Evolutionary conservation across 2,329 filamentous ascomycete species (phyloP).

Genomic region (Grosmannia clavigera): DNA sequence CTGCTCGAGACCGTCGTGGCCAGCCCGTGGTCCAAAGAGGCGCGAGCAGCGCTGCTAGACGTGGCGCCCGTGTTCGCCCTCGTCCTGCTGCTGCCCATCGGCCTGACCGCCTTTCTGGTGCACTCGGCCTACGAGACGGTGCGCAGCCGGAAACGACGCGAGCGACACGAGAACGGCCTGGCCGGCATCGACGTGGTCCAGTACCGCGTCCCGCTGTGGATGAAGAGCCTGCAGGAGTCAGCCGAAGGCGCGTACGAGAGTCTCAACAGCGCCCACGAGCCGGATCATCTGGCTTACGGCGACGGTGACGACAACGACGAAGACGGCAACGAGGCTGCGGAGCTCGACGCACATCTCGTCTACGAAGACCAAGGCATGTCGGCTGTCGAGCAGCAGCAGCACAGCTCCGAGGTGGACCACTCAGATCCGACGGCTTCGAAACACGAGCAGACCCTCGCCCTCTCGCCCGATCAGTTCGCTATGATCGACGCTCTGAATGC

Average conservation of each 20-base stretch:
- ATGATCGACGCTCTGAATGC: conserved; percentile 69
- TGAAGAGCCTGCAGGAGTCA: conserved; percentile 61
- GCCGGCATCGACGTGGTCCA: conserved; percentile 54
- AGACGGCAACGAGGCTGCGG: background rate
- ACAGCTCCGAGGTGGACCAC: background rate
- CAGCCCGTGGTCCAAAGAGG: conserved; percentile 8
- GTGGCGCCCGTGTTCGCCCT: conserved; percentile 46
- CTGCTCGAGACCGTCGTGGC: conserved; percentile 5
- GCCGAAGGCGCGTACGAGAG: conserved; percentile 65
- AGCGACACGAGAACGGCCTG: conserved; percentile 59
- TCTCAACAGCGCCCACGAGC: conserved; percentile 52
- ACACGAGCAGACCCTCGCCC: conserved; percentile 48
- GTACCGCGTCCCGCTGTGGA: conserved; percentile 65
- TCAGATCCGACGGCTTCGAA: background rate
- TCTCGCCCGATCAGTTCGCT: conserved; percentile 68
- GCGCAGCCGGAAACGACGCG: conserved; percentile 61
- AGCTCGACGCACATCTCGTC: background rate
- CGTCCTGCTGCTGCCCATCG: conserved; percentile 60
- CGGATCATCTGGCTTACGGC: conserved; percentile 48
- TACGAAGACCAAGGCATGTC: background rate
- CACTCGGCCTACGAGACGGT: conserved; percentile 69
- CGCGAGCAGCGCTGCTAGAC: conserved; percentile 6
- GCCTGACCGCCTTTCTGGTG: conserved; percentile 55
- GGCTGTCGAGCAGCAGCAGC: background rate
- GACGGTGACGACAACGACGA: background rate